Percentiles rank a stretch among this genome's conserved stretches.
Conservation (phyloP, 176 grass and related monocot species). For the Oryza nivara region DNA sequence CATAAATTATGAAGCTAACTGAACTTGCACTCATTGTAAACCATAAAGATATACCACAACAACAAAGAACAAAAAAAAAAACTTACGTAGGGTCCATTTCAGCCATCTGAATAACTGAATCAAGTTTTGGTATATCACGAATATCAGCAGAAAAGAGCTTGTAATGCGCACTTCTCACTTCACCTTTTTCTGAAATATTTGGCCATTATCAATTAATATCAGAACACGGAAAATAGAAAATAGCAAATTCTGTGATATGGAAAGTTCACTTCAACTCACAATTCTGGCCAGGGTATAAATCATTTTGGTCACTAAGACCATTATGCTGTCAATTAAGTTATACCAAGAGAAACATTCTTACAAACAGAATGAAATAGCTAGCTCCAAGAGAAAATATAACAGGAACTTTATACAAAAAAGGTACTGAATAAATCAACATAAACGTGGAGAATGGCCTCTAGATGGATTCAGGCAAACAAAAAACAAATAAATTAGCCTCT, state of each 20-base stretch:
- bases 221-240: not conserved
- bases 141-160: conserved; percentile 91
- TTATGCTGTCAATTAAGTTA: not conserved
- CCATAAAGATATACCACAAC: conserved; percentile 23
- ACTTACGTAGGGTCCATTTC: conserved; percentile 77
- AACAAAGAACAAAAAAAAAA: not conserved
- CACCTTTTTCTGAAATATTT: conserved; percentile 81
- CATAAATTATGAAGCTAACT: not conserved
- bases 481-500: too few relatives aligned
- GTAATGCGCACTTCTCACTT: conserved; percentile 80
- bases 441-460: not conserved
- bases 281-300: not conserved
- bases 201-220: conserved; percentile 25
- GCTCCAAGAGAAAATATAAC: conserved; percentile 7
- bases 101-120: conserved; percentile 68
- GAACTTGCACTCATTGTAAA: not conserved
- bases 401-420: not conserved
- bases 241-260: not conserved
- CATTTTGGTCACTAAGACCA: not conserved
- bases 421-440: not conserved
- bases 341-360: not conserved
- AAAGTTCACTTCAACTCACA: not conserved
- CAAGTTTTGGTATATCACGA: conserved; percentile 73
- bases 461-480: not conserved
- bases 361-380: not conserved